These are phyloP conservation scores for Fusarium anguioides DNA, from an alignment of 2,329 filamentous ascomycete genomes.

Conservation along the genomic window DNA sequence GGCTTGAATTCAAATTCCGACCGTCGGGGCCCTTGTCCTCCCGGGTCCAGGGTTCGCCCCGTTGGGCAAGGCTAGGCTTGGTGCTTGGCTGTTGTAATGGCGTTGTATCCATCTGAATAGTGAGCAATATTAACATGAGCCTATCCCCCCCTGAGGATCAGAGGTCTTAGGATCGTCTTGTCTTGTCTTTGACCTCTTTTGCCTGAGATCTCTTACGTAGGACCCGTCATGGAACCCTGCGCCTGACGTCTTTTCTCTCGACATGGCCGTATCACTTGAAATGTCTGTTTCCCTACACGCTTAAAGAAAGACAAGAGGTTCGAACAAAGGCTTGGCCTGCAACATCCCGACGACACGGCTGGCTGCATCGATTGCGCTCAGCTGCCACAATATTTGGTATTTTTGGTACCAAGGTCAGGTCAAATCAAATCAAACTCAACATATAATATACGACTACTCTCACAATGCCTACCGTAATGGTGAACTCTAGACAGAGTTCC, in stretches of 20 bases:
- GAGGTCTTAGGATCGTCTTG: conserved; percentile 21
- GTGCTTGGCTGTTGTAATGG: not conserved
- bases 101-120: not conserved
- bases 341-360: conserved; percentile 35
- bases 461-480: conserved; percentile 7
- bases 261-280: conserved; percentile 18
- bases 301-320: conserved; percentile 1
- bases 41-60: conserved; percentile 21
- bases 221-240: conserved; percentile 35
- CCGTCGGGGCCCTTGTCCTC: conserved; percentile 31
- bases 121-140: conserved; percentile 40
- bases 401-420: not conserved
- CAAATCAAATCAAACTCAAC: not conserved
- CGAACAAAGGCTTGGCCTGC: conserved; percentile 31
- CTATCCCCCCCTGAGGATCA: conserved; percentile 17
- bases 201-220: conserved; percentile 25
- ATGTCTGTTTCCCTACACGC: not conserved
- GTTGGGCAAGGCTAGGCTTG: conserved; percentile 4
- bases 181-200: conserved; percentile 25
- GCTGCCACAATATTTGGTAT: not conserved
- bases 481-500: conserved; percentile 29
- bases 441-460: conserved; percentile 5
- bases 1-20: conserved; percentile 40
- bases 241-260: conserved; percentile 26
- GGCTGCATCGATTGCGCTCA: conserved; percentile 22